Conservation (phyloP, 2,329 filamentous ascomycete species). For the Graphiopsis chlorocephala region DNA sequence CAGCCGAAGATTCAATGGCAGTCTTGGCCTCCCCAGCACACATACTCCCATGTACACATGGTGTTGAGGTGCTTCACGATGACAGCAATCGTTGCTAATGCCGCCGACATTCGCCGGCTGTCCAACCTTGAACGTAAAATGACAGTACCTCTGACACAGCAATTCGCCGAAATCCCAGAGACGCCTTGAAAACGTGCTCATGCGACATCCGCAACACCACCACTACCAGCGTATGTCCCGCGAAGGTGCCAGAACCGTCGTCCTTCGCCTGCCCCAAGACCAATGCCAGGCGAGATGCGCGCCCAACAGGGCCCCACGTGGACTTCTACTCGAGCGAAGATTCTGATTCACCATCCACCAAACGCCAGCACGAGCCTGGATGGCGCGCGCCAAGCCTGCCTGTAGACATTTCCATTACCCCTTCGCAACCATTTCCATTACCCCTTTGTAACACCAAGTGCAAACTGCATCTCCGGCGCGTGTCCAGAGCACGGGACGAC, state of each 20-base stretch:
- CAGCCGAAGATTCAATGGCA: background rate
- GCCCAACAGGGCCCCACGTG: background rate
- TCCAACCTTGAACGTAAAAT: background rate
- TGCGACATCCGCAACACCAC: background rate
- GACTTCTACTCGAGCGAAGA: background rate
- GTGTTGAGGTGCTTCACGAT: background rate
- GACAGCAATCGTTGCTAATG: conserved; percentile 1
- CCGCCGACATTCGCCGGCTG: background rate
- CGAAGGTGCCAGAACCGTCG: conserved; percentile 2
- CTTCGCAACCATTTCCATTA: background rate
- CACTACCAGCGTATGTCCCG: background rate
- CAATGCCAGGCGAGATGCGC: background rate
- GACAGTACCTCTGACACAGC: background rate
- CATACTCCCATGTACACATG: background rate
- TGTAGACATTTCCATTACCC: conserved; percentile 9
- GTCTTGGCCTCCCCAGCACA: background rate
- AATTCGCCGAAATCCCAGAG: background rate
- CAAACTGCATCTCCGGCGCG: background rate
- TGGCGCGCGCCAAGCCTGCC: background rate
- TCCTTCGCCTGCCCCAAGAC: background rate
- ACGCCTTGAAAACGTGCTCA: background rate
- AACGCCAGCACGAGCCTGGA: background rate
- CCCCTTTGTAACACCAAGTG: background rate
- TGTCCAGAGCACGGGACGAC: conserved; percentile 3
- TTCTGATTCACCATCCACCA: background rate